Percentiles rank a stretch among this genome's conserved stretches.
Conservation (phyloP, 768 basidiomycete genomes). For the Boletus rubropictus region DNA sequence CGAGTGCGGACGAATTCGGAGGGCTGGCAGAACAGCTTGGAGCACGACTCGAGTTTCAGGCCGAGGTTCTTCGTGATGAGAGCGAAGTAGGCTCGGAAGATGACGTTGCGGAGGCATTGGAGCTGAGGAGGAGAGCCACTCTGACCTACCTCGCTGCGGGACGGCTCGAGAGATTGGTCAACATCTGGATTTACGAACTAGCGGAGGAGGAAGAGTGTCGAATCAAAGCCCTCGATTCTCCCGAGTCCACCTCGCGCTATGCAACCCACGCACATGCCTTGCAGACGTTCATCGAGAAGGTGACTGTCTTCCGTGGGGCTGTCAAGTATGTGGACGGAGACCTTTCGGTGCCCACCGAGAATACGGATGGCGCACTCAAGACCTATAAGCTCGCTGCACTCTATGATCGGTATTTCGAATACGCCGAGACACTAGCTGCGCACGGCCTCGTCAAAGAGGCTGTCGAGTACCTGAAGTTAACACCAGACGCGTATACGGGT, state of each 20-base stretch:
- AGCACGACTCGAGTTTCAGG: slow-evolving; percentile 83
- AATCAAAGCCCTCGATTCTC: slow-evolving; percentile 35
- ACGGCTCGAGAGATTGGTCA: slow-evolving; percentile 78
- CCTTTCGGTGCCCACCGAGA: slow-evolving; percentile 38
- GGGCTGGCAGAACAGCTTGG: slow-evolving; percentile 90
- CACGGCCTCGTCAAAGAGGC: slow-evolving; percentile 90
- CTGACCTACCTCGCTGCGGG: slow-evolving; percentile 91
- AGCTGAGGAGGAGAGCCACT: slow-evolving; percentile 81
- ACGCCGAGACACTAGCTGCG: slow-evolving; percentile 83
- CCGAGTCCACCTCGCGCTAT: slow-evolving; percentile 51
- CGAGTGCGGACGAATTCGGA: slow-evolving; percentile 75
- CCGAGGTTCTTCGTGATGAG: slow-evolving; percentile 50
- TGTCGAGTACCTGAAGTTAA: slow-evolving; percentile 68
- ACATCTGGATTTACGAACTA: slow-evolving; percentile 90
- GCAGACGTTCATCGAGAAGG: slow-evolving; percentile 94
- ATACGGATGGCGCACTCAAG: slow-evolving; percentile 40
- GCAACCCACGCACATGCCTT: slow-evolving; percentile 80
- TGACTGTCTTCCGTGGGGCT: slow-evolving; percentile 87
- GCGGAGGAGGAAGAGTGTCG: slow-evolving; percentile 71
- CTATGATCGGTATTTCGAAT: slow-evolving; percentile 94
- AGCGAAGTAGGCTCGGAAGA: slow-evolving; percentile 37
- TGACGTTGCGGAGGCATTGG: slow-evolving; percentile 31
- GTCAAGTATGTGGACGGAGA: slow-evolving; percentile 75
- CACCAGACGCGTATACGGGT: slow-evolving; percentile 73
- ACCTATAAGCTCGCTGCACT: slow-evolving; percentile 78